Conservation (phyloP, 768 basidiomycete species). For the Tricholoma bakamatsutake region DNA sequence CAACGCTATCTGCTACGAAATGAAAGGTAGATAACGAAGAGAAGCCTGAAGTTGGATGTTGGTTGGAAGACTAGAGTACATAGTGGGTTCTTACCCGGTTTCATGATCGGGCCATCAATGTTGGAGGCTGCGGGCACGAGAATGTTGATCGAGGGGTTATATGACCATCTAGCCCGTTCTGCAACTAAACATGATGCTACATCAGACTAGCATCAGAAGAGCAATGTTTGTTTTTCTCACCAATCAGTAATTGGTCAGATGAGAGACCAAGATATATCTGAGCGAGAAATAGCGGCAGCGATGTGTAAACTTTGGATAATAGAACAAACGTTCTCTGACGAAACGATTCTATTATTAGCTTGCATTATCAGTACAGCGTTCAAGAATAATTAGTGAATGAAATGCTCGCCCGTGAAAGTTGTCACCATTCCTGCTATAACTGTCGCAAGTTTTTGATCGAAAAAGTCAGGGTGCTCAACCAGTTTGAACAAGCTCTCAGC, state of each 20-base stretch:
- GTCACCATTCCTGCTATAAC: conserved; percentile 39
- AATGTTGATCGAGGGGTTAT: conserved; percentile 38
- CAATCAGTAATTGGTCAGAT: conserved; percentile 30
- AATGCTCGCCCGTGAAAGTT: conserved; percentile 47
- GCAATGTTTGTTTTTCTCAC: conserved; percentile 19
- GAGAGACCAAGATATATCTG: conserved; percentile 51
- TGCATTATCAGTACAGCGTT: background rate
- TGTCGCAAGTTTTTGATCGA: conserved; percentile 38
- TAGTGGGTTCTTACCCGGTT: conserved; percentile 7
- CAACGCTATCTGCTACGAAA: conserved; percentile 49
- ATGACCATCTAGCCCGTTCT: conserved; percentile 43
- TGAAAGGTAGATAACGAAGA: conserved; percentile 46
- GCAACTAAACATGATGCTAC: conserved; percentile 28
- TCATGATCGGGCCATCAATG: background rate
- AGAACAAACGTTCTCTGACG: conserved; percentile 50
- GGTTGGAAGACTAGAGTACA: background rate
- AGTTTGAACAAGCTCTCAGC: conserved; percentile 35
- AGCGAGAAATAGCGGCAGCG: conserved; percentile 48
- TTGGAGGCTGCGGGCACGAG: conserved; percentile 31
- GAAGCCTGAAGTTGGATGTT: conserved; percentile 19
- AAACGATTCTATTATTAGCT: conserved; percentile 43
- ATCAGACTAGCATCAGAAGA: background rate
- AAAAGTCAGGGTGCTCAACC: conserved; percentile 37
- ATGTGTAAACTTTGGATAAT: conserved; percentile 59
- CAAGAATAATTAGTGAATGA: background rate